Base-by-base conservation (phyloP, 345 rosid genomes). In the Conringia planisiliqua region DNA sequence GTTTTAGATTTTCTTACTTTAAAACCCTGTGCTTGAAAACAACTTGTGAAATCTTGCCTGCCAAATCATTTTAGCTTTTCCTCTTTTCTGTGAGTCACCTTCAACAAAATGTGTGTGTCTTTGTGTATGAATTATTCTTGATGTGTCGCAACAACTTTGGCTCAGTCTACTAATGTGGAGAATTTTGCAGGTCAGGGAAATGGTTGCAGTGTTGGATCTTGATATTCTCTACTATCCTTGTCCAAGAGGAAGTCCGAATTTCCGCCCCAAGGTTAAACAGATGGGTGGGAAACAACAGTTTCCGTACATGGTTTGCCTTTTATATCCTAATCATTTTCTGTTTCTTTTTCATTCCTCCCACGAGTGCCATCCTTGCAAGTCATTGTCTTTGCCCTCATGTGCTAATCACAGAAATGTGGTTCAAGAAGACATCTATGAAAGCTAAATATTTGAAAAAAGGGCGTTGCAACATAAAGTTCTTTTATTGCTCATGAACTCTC, bases 221-320 rank as follows among this genome's bases (percentile, higher is more conserved):
- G 98, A 94, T 83, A 91, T 94, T 79, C 72, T 91, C 9, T 94
- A 75, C 83, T 94, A 91, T 83, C 98, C 97, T 66, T 91, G 97
- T 76, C 98, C 98, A 20, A 83, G 82, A 83, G 84, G 89, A 30
- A 93, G 98, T 78, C 96, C 95, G 13, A 91, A 85, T 75, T 94
- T 91, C 36, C 96, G 96, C 71, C 93, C 93, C 39, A 88, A 84
- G 82, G 96, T 81, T 74, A 70, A 43, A 43, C 83, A 91, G 84
- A 80, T 89, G 97, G 97, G 97, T 2, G 97, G 98, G 56, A 91
- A 91, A 70, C 80, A 85, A 81, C 98, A 86, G 77, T 94, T 88
- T 78, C 97, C 98, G 1, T 94, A 94, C 85, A 91, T 94, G 97
- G 98, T 94, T 71, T 80, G 88, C 20, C 82, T 40, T 75, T 30